Conservation (phyloP, 306 rosid species). For the Lablab purpureus region DNA sequence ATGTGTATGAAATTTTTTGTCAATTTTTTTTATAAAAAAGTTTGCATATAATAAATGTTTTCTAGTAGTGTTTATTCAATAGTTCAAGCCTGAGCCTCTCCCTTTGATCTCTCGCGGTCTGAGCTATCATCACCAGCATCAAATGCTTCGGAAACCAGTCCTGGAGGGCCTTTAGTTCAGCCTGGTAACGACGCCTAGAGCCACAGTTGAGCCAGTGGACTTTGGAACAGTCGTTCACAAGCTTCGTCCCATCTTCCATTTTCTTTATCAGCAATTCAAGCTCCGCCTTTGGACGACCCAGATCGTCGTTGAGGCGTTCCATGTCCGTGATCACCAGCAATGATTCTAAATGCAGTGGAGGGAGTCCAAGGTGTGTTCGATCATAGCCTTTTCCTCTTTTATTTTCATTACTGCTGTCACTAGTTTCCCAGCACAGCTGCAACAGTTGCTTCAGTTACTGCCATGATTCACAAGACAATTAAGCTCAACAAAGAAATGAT, state of each 20-base stretch:
- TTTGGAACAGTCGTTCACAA: background rate
- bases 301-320: background rate
- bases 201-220: background rate
- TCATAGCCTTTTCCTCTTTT: background rate
- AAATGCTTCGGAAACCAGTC: background rate
- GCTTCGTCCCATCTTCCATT: slow-evolving; percentile 4
- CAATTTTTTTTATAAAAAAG: no score
- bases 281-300: background rate
- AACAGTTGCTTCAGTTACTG: no score
- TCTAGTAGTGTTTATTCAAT: no score
- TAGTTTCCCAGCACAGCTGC: background rate
- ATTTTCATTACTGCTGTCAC: background rate
- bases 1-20: no score
- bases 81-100: no score
- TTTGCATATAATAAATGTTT: no score
- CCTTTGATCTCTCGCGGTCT: slow-evolving; percentile 1
- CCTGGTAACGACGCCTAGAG: background rate
- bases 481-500: no score
- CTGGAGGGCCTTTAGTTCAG: background rate
- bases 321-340: background rate
- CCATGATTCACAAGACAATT: no score
- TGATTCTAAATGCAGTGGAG: background rate
- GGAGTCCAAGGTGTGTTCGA: background rate
- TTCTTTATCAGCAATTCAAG: background rate
- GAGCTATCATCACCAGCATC: slow-evolving; percentile 4